Percentiles rank a stretch among this genome's conserved stretches.
phyloP scores from a whole-genome alignment of 139 green algal species.

The Raphidocelis subcapitata region DNA sequence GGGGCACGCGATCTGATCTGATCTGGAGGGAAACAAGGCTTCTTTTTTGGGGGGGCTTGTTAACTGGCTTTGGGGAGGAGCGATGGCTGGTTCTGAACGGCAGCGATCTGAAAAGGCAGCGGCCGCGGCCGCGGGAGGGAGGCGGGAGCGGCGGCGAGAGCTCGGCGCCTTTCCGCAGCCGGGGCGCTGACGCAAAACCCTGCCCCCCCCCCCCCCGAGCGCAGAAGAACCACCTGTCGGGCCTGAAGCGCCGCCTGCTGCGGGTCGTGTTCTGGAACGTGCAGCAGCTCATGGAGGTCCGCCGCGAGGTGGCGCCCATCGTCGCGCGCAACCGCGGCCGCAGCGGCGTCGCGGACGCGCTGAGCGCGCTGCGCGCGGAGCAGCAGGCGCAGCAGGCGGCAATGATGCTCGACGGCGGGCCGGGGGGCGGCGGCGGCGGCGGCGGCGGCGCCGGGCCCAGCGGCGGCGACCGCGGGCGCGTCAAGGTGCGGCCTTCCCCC shows the following conservation, averaged over 20 bases:
- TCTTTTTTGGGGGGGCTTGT: background rate
- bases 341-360: conserved; percentile 15
- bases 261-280: conserved; percentile 85
- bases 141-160: background rate
- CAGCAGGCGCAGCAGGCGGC: background rate
- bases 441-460: no score
- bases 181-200: background rate
- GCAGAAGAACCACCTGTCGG: conserved; percentile 96
- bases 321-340: conserved; percentile 32
- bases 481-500: no score
- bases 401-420: conserved; percentile 1
- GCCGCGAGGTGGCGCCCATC: conserved; percentile 72
- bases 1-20: no score
- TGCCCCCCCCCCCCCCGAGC: background rate
- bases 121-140: no score
- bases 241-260: conserved; percentile 81
- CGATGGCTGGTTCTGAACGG: background rate
- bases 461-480: no score
- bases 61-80: background rate
- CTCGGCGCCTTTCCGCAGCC: background rate
- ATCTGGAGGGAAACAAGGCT: no score
- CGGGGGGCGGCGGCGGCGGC: no score
- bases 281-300: conserved; percentile 87
- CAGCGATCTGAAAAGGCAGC: background rate
- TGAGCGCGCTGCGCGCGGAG: conserved; percentile 16